A percentile compares a stretch with the other conserved stretches of the same genome.
Conservation (phyloP, 768 basidiomycete species). For the Trametes elegans region DNA sequence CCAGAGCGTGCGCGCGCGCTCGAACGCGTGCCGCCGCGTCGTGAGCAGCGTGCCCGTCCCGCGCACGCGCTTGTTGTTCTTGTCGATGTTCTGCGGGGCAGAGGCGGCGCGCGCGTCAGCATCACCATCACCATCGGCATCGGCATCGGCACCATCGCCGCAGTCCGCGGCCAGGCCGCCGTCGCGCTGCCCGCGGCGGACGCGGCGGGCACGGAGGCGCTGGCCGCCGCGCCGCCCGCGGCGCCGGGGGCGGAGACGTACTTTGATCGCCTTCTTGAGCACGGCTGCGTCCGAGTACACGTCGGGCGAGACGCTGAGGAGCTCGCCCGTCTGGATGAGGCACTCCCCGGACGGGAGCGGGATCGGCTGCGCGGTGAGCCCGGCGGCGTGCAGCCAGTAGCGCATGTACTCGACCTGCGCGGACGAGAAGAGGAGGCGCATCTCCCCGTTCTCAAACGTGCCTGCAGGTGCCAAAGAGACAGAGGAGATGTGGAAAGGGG, state of each 20-base stretch:
- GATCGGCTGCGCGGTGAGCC: slow-evolving; percentile 59
- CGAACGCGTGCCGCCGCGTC: slow-evolving; percentile 61
- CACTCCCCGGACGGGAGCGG: slow-evolving; percentile 79
- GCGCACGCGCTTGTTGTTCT: slow-evolving; percentile 77
- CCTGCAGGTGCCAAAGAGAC: too few relatives aligned
- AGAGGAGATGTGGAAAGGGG: background rate
- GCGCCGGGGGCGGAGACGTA: slow-evolving; percentile 22
- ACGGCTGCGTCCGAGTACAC: slow-evolving; percentile 52
- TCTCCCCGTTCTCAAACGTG: slow-evolving; percentile 68
- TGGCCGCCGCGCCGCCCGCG: background rate
- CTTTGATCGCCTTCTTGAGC: slow-evolving; percentile 62
- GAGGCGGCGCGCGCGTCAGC: background rate
- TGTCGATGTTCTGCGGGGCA: slow-evolving; percentile 59
- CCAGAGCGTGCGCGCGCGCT: slow-evolving; percentile 66
- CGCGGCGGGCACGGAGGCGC: background rate
- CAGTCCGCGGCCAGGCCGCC: background rate
- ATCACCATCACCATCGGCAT: too few relatives aligned
- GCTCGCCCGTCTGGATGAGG: slow-evolving; percentile 57
- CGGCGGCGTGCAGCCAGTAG: slow-evolving; percentile 79
- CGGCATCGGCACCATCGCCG: too few relatives aligned
- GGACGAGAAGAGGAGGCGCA: slow-evolving; percentile 78
- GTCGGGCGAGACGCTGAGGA: slow-evolving; percentile 58
- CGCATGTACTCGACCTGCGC: slow-evolving; percentile 82
- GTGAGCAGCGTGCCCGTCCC: slow-evolving; percentile 55
- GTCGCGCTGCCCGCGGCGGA: background rate